A percentile compares a stretch with the other conserved stretches of the same genome.
Evolutionary conservation across 176 grass and related monocot genomes (phyloP).

Genomic region (Stipa capillata): DNA sequence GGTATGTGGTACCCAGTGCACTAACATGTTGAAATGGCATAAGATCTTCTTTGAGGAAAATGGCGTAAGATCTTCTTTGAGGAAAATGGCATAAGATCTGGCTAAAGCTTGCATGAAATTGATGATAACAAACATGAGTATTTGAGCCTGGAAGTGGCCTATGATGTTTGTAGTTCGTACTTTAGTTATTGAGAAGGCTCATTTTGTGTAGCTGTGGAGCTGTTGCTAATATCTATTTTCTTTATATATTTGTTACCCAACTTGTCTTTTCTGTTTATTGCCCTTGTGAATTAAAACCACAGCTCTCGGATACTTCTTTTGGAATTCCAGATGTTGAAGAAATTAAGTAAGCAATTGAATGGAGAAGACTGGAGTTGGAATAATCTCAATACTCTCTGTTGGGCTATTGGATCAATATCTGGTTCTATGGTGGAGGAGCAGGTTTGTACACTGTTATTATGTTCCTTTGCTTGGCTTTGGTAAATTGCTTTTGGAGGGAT

Average conservation of each 20-base stretch:
- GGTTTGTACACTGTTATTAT: slow-evolving; percentile 31
- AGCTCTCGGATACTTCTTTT: background rate
- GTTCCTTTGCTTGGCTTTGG: background rate
- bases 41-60: too few species aligned
- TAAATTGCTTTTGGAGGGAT: background rate
- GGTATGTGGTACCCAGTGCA: background rate
- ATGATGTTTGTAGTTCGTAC: background rate
- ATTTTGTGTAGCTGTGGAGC: background rate
- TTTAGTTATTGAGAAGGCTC: background rate
- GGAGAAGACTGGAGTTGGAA: slow-evolving; percentile 99
- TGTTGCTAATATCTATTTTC: background rate
- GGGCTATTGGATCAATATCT: slow-evolving; percentile 99
- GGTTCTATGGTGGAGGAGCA: slow-evolving; percentile 99
- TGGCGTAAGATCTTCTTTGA: too few species aligned
- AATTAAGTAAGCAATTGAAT: slow-evolving; percentile 91
- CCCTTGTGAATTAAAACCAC: background rate
- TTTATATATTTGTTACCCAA: background rate
- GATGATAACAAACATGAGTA: background rate
- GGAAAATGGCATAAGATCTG: too few species aligned
- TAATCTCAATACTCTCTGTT: slow-evolving; percentile 96
- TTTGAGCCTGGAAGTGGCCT: background rate
- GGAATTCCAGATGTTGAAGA: slow-evolving; percentile 86
- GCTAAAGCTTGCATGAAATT: background rate
- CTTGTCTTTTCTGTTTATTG: background rate
- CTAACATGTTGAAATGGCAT: background rate